Percentiles rank a stretch among this genome's conserved stretches.
Evolutionary conservation across 202 grass and related monocot species (phyloP).

Genomic region (Bolboschoenoplectus hybrid): DNA sequence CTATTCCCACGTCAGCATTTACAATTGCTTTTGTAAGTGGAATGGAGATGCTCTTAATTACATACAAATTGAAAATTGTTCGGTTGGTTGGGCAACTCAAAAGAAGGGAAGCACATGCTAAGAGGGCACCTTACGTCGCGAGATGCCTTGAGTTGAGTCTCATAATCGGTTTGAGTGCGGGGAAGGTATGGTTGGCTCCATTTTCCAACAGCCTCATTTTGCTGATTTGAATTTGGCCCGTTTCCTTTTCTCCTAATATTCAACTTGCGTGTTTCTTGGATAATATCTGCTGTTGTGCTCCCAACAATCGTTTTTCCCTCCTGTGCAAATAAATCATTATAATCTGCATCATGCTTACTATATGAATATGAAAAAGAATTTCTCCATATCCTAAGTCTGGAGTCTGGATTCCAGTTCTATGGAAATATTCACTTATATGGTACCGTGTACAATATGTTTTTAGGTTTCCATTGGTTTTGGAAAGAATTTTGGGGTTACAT

Average conservation of each 20-base stretch:
- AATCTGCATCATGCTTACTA: constrained; percentile 17
- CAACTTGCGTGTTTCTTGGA: constrained; percentile 88
- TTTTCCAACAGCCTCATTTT: constrained; percentile 60
- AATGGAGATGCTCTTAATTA: not conserved
- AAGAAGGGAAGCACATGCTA: constrained; percentile 41
- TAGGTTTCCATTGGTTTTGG: not conserved
- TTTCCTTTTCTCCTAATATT: constrained; percentile 81
- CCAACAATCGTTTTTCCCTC: constrained; percentile 92
- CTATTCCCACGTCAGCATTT: not conserved
- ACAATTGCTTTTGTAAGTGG: not conserved
- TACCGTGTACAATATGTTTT: not conserved
- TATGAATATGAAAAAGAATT: not conserved
- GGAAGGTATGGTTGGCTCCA: constrained; percentile 58
- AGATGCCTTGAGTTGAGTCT: constrained; percentile 99
- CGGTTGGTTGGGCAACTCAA: constrained; percentile 1
- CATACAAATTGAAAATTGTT: not conserved
- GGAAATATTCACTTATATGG: not conserved
- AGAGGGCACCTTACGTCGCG: constrained; percentile 99
- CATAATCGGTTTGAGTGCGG: constrained; percentile 78
- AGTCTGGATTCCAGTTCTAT: not conserved
- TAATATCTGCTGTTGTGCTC: constrained; percentile 88
- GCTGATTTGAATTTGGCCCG: constrained; percentile 45
- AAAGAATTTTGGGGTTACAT: not conserved
- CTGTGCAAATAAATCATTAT: constrained; percentile 44
- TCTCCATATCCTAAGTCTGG: not conserved